Percentiles rank a stretch among this genome's conserved stretches.
These are phyloP conservation scores for Apiospora rasikravindrae DNA, from an alignment of 2,329 filamentous ascomycete genomes.

Conservation along the genomic window DNA sequence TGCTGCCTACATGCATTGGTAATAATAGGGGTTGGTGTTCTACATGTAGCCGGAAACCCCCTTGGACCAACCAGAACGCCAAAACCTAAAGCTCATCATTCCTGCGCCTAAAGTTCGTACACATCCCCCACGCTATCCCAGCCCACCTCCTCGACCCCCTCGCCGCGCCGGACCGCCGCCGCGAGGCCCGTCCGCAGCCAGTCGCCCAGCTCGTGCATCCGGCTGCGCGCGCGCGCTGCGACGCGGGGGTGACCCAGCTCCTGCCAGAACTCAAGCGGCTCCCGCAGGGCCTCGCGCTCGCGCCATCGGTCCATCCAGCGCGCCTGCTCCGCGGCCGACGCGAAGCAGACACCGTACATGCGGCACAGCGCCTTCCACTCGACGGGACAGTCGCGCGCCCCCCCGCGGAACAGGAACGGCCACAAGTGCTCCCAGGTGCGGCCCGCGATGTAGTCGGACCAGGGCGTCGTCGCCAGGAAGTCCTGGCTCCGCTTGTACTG, in stretches of 20 bases:
- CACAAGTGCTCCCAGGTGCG: conserved; percentile 44
- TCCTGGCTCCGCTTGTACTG: conserved; percentile 38
- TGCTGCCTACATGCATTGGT: neutral
- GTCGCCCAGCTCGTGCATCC: conserved; percentile 31
- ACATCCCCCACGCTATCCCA: neutral
- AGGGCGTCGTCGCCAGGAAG: conserved; percentile 38
- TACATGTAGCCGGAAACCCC: neutral
- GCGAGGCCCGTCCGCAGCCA: conserved; percentile 23
- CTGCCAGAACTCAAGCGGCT: conserved; percentile 28
- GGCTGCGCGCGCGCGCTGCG: conserved; percentile 27
- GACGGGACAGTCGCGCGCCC: conserved; percentile 51
- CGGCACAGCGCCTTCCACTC: conserved; percentile 40
- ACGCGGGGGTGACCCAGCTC: conserved; percentile 29
- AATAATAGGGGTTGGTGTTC: neutral
- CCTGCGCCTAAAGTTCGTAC: neutral
- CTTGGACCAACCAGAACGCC: neutral
- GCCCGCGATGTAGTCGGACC: conserved; percentile 38
- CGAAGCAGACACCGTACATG: conserved; percentile 42
- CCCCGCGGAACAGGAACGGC: conserved; percentile 37
- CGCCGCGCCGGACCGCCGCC: conserved; percentile 18
- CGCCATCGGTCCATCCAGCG: conserved; percentile 28
- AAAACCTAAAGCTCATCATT: neutral
- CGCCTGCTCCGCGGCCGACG: conserved; percentile 23
- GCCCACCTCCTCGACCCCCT: conserved; percentile 2
- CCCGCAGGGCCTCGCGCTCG: conserved; percentile 28